Base-by-base conservation (phyloP, 163 green algal genomes). In the Chlorella variabilis region DNA sequence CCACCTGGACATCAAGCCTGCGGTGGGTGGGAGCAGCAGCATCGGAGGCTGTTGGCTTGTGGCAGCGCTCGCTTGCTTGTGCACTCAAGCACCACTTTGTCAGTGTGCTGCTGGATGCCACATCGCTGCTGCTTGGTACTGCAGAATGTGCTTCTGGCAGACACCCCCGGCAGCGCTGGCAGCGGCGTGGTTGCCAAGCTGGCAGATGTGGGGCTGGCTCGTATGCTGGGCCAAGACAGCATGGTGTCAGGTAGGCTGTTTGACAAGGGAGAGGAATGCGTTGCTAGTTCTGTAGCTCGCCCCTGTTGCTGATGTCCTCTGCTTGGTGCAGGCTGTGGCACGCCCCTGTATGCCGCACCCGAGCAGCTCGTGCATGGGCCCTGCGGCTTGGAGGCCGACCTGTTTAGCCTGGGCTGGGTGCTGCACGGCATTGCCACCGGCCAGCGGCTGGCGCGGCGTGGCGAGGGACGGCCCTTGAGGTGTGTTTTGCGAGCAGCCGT, bases 1-100 rank as follows among this genome's bases (percentile, higher is more conserved):
- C 31, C 62, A 70, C 62, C 21, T 39, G 33, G 62, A 70, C 62
- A 41, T 70, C 62, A 70, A 70, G 62, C 36, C 62, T 29, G 62
- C 33, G 62, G 62, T 70, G 62, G n/a, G 31, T 9, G 18, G 51
- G 4, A 51, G 42, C 42, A 51, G 9, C 8, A 13, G 42, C 42
- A 20, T 51, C 42, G 13, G 42, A 8, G 9, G 9, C 9, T 51
- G 42, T 51, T 51, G 8, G 13, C 42, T 20, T 20, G 13, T 51
- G 42, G 42, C 42, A 51, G 42, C 42, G 42, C 2, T 31, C 36
- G 27, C n/a, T 20, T 1, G 18, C 27, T n/a, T n/a, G n/a, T n/a
- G n/a, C n/a, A n/a, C n/a, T n/a, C n/a, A n/a, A n/a, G n/a, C n/a
- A n/a, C n/a, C n/a, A n/a, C n/a, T n/a, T n/a, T n/a, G n/a, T n/a